Conservation (phyloP, 768 basidiomycete species). For the Pleurotus giganteus region DNA sequence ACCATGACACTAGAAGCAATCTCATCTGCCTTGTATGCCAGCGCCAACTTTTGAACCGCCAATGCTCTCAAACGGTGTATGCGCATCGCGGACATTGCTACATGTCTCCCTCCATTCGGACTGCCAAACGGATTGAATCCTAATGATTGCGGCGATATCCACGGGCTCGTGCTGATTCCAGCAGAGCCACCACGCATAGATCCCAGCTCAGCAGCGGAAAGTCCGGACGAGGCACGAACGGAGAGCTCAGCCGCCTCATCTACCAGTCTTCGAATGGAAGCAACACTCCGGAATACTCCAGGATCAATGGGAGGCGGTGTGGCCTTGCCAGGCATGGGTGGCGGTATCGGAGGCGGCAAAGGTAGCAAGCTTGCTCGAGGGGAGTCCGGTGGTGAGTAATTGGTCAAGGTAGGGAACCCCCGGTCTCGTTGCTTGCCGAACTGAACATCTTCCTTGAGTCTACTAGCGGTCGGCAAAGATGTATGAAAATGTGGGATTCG, state of each 20-base stretch:
- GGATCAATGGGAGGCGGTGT: conserved; percentile 88
- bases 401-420: conserved; percentile 38
- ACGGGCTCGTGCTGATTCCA: conserved; percentile 44
- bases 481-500: conserved; percentile 27
- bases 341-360: conserved; percentile 47
- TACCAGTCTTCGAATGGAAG: conserved; percentile 74
- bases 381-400: conserved; percentile 46
- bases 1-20: conserved; percentile 93
- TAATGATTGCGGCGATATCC: conserved; percentile 62
- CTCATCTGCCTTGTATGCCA: conserved; percentile 85
- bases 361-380: conserved; percentile 34
- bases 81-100: conserved; percentile 82
- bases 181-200: conserved; percentile 50
- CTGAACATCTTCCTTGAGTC: conserved; percentile 5
- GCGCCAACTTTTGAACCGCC: conserved; percentile 84
- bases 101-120: conserved; percentile 60
- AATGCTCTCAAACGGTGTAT: conserved; percentile 77
- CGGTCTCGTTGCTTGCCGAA: conserved; percentile 43
- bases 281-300: conserved; percentile 78
- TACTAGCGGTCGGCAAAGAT: not conserved
- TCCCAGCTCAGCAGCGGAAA: conserved; percentile 72
- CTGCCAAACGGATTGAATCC: conserved; percentile 58
- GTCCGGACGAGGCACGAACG: conserved; percentile 82
- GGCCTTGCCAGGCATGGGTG: conserved; percentile 61
- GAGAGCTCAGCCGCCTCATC: conserved; percentile 89